Conservation (phyloP, 208 protist species). For the Leishmania arabica region DNA sequence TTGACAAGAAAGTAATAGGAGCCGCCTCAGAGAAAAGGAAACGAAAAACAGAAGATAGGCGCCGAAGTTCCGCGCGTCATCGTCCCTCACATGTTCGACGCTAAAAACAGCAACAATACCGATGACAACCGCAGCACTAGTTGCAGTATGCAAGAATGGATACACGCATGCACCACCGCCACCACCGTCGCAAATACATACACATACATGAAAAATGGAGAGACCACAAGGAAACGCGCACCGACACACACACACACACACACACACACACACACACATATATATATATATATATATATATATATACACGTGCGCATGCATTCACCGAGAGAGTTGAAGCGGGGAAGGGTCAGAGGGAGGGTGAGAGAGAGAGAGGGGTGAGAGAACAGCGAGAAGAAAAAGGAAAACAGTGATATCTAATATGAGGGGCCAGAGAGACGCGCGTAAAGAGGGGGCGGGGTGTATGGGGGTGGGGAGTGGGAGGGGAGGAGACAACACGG, state of each 20-base stretch:
- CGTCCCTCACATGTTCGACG: background rate
- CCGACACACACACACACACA: background rate
- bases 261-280: background rate
- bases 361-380: background rate
- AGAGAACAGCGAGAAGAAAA: background rate
- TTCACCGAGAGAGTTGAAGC: background rate
- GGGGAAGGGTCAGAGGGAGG: background rate
- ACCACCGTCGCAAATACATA: background rate
- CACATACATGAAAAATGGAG: background rate
- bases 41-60: background rate
- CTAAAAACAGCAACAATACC: background rate
- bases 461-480: background rate
- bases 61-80: background rate
- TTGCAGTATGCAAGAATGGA: background rate
- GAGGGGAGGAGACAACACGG: background rate
- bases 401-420: conserved; percentile 3
- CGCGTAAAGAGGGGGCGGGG: background rate
- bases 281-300: too few species aligned
- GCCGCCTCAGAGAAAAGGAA: conserved; percentile 7
- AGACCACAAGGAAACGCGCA: background rate
- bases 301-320: background rate
- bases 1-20: background rate
- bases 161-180: background rate
- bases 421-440: background rate
- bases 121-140: background rate